These are phyloP conservation scores for Pythium pectinolyticum DNA, from an alignment of 352 stramenopile genomes.

Conservation along the genomic window DNA sequence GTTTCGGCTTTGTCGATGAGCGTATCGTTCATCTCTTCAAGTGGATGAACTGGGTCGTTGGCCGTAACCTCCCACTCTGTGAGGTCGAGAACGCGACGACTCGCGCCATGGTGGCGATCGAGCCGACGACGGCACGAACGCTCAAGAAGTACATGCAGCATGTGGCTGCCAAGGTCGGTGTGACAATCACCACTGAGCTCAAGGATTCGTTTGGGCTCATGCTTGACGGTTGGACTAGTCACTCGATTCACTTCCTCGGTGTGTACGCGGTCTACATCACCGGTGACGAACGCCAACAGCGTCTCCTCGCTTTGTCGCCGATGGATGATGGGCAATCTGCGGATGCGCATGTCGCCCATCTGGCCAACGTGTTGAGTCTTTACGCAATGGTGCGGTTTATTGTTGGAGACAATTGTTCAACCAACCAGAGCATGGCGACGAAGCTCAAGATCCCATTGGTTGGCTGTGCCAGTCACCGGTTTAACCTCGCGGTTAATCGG, in stretches of 20 bases:
- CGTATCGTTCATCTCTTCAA: slow-evolving; percentile 14
- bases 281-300: background rate
- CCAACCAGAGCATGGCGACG: slow-evolving; percentile 18
- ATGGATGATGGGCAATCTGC: slow-evolving; percentile 10
- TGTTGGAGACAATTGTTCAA: slow-evolving; percentile 26
- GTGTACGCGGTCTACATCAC: slow-evolving; percentile 7
- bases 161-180: slow-evolving; percentile 7
- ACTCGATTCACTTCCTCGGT: slow-evolving; percentile 8
- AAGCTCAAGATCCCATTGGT: slow-evolving; percentile 8
- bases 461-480: slow-evolving; percentile 19
- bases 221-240: slow-evolving; percentile 4
- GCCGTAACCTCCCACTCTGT: background rate
- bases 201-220: slow-evolving; percentile 3
- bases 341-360: background rate
- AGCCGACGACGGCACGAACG: background rate
- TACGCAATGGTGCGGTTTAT: slow-evolving; percentile 25
- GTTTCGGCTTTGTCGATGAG: slow-evolving; percentile 24
- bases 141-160: slow-evolving; percentile 4
- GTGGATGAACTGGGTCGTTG: background rate
- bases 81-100: background rate
- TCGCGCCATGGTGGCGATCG: background rate
- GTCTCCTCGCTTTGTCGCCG: background rate
- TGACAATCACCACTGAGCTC: slow-evolving; percentile 10
- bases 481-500: slow-evolving; percentile 15
- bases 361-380: background rate